A percentile compares a stretch with the other conserved stretches of the same genome.
phyloP scores from a whole-genome alignment of 2,329 filamentous ascomycete species.

The Paecilomyces sp. region DNA sequence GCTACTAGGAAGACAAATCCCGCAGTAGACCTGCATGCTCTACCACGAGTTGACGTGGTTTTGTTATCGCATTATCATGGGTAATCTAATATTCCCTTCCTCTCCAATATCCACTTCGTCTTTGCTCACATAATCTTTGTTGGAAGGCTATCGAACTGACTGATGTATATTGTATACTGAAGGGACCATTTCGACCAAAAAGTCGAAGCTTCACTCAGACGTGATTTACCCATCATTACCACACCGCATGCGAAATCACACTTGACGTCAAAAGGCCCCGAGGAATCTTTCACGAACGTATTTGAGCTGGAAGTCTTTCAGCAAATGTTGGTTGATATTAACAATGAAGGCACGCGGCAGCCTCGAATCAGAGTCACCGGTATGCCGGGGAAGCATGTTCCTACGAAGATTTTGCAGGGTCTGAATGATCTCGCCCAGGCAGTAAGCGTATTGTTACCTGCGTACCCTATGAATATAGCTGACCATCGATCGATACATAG shows the following conservation, averaged over 20 bases:
- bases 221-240: conserved; percentile 55
- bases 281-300: conserved; percentile 49
- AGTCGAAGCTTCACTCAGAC: conserved; percentile 44
- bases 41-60: conserved; percentile 54
- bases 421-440: conserved; percentile 43
- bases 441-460: conserved; percentile 16
- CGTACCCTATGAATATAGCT: not conserved
- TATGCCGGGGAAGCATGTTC: conserved; percentile 60
- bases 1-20: conserved; percentile 51
- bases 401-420: conserved; percentile 34
- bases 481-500: conserved; percentile 23
- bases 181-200: conserved; percentile 49
- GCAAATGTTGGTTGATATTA: conserved; percentile 40
- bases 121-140: not conserved
- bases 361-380: conserved; percentile 52
- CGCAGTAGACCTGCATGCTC: conserved; percentile 51
- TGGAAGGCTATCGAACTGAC: not conserved
- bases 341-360: conserved; percentile 9
- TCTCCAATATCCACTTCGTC: not conserved
- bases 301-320: conserved; percentile 52
- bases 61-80: conserved; percentile 60
- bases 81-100: conserved; percentile 10
- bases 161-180: not conserved
- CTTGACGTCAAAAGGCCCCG: conserved; percentile 37
- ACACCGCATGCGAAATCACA: conserved; percentile 54